These are phyloP conservation scores for Arachnopeziza araneosa DNA, from an alignment of 2,329 filamentous ascomycete species.

Conservation along the genomic window DNA sequence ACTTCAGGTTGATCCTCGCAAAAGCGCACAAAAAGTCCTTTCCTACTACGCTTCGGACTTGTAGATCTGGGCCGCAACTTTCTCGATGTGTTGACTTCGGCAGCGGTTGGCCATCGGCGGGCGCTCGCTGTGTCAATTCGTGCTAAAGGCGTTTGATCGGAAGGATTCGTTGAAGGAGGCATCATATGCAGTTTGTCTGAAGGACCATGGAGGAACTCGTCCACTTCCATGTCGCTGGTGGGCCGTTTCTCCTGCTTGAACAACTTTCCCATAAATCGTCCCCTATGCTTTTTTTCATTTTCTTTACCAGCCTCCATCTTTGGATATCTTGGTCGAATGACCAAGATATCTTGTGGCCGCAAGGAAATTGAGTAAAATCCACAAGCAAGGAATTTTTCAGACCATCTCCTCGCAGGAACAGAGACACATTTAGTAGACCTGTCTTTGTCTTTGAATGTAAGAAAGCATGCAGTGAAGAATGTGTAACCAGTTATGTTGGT, in stretches of 20 bases:
- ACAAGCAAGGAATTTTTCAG: neutral
- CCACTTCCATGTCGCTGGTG: slow-evolving; percentile 42
- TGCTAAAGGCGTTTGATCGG: slow-evolving; percentile 17
- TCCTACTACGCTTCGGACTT: slow-evolving; percentile 44
- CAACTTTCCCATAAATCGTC: slow-evolving; percentile 53
- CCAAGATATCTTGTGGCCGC: neutral
- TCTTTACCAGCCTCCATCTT: slow-evolving; percentile 28
- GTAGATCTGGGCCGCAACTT: slow-evolving; percentile 22
- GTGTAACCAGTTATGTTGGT: neutral
- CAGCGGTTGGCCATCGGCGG: slow-evolving; percentile 44
- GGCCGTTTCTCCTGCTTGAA: slow-evolving; percentile 34
- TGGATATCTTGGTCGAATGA: neutral
- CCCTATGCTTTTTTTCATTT: slow-evolving; percentile 24
- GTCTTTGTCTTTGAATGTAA: neutral
- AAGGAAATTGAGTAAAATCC: neutral
- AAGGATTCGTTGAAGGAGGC: slow-evolving; percentile 40
- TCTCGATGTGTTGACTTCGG: slow-evolving; percentile 32
- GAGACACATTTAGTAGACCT: neutral
- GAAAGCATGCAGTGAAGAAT: neutral
- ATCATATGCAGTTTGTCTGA: slow-evolving; percentile 50
- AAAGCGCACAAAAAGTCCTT: slow-evolving; percentile 71
- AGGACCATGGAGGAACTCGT: slow-evolving; percentile 53
- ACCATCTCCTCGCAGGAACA: neutral
- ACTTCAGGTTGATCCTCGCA: slow-evolving; percentile 66
- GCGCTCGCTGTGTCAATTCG: slow-evolving; percentile 44